Evolutionary conservation across 2,329 filamentous ascomycete genomes (phyloP).

Genomic region (Xylariaceae sp.): DNA sequence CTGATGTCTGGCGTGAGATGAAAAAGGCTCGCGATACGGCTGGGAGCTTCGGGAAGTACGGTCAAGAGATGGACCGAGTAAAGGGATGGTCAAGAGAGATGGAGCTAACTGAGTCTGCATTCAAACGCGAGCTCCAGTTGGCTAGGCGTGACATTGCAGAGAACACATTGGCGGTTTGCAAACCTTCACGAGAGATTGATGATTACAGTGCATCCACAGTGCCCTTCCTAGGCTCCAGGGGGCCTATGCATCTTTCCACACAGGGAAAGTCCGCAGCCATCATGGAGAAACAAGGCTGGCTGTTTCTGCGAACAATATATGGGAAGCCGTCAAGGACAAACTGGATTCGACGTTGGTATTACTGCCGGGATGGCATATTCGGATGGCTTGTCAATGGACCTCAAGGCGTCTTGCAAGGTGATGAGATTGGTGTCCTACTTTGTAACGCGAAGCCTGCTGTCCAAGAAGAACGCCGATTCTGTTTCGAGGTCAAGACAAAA

Average conservation of each 20-base stretch:
- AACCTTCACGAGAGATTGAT: slow-evolving; percentile 90
- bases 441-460: slow-evolving; percentile 92
- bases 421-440: slow-evolving; percentile 92
- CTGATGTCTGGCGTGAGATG: slow-evolving; percentile 89
- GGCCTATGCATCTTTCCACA: slow-evolving; percentile 69
- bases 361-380: slow-evolving; percentile 94
- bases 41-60: slow-evolving; percentile 70
- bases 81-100: slow-evolving; percentile 94
- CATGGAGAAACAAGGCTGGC: slow-evolving; percentile 91
- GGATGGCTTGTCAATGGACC: slow-evolving; percentile 88
- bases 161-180: slow-evolving; percentile 69
- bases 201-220: slow-evolving; percentile 92
- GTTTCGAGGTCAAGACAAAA: slow-evolving; percentile 98
- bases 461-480: slow-evolving; percentile 92
- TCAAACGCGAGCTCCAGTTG: slow-evolving; percentile 79
- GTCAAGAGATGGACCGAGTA: slow-evolving; percentile 86
- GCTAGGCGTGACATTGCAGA: slow-evolving; percentile 86
- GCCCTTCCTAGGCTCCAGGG: slow-evolving; percentile 77
- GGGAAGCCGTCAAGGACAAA: slow-evolving; percentile 89
- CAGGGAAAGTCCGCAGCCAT: slow-evolving; percentile 57
- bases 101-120: slow-evolving; percentile 84
- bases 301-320: slow-evolving; percentile 80
- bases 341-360: slow-evolving; percentile 94
- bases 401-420: slow-evolving; percentile 90
- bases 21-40: slow-evolving; percentile 72